Evolutionary conservation across 2,329 filamentous ascomycete genomes (phyloP).

Genomic region (Neurospora crassa): DNA sequence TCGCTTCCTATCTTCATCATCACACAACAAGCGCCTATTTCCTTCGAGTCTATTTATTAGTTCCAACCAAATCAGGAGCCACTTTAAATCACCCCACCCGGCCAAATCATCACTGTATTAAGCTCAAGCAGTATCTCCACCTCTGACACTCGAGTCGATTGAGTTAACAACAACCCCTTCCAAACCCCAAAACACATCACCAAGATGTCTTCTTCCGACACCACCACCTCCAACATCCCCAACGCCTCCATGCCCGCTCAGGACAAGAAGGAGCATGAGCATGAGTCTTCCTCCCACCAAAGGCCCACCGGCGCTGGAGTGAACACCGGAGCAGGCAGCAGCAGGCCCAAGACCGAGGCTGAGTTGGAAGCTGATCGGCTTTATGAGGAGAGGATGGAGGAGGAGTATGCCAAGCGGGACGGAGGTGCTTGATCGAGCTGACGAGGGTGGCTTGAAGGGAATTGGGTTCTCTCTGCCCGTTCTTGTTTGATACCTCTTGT

Average conservation of each 20-base stretch:
- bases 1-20: background rate
- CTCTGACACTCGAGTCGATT: background rate
- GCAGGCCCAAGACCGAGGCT: conserved; percentile 37
- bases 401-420: conserved; percentile 46
- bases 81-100: background rate
- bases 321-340: conserved; percentile 39
- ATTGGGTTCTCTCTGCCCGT: background rate
- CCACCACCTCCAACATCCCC: background rate
- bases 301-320: conserved; percentile 32
- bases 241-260: background rate
- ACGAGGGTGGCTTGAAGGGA: background rate
- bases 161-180: background rate
- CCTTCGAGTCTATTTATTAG: background rate
- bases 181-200: background rate
- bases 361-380: conserved; percentile 39
- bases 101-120: background rate
- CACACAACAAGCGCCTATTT: background rate
- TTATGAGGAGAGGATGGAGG: conserved; percentile 45
- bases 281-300: background rate
- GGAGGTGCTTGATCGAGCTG: conserved; percentile 35
- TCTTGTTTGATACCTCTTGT: too few relatives aligned
- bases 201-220: background rate
- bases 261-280: background rate
- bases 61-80: background rate
- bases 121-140: background rate